Percentiles rank a stretch among this genome's conserved stretches.
Conservation (phyloP, 2,329 filamentous ascomycete species). For the Monosporascus sp. region DNA sequence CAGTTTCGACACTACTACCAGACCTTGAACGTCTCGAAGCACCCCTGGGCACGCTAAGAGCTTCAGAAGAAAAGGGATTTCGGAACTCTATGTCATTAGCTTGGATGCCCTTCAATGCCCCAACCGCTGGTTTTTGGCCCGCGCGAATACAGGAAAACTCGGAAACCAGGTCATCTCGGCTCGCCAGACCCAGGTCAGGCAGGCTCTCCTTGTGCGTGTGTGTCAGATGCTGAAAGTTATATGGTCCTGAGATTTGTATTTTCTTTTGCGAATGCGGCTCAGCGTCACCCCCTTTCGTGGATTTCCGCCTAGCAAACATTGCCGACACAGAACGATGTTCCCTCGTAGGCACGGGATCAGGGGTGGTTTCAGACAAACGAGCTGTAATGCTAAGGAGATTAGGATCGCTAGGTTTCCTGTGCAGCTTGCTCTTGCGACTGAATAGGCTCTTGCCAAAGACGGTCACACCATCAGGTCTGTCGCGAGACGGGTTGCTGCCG, state of each 20-base stretch:
- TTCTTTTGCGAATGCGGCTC: slow-evolving; percentile 30
- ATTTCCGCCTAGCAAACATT: slow-evolving; percentile 46
- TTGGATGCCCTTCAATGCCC: slow-evolving; percentile 31
- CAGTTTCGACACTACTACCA: slow-evolving; percentile 4
- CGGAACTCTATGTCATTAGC: slow-evolving; percentile 39
- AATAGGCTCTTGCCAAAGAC: slow-evolving; percentile 56
- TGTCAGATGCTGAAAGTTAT: slow-evolving; percentile 62
- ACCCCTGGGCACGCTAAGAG: slow-evolving; percentile 23
- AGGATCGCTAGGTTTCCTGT: slow-evolving; percentile 45
- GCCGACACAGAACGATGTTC: slow-evolving; percentile 41
- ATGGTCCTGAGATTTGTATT: slow-evolving; percentile 55
- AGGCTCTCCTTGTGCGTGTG: slow-evolving; percentile 49
- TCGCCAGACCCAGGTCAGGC: slow-evolving; percentile 33
- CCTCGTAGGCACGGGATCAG: slow-evolving; percentile 30
- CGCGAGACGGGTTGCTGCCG: slow-evolving; percentile 46
- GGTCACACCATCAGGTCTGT: slow-evolving; percentile 54
- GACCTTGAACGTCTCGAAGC: slow-evolving; percentile 15
- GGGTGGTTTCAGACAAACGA: slow-evolving; percentile 38
- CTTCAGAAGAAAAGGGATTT: slow-evolving; percentile 41
- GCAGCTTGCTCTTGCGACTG: slow-evolving; percentile 45
- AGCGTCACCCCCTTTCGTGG: slow-evolving; percentile 26
- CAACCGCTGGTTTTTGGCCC: slow-evolving; percentile 28
- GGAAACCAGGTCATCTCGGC: slow-evolving; percentile 35
- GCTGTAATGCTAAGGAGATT: slow-evolving; percentile 43
- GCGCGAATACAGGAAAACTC: slow-evolving; percentile 38